Conservation (phyloP, 2,329 filamentous ascomycete genomes). For the Cadophora sp. region DNA sequence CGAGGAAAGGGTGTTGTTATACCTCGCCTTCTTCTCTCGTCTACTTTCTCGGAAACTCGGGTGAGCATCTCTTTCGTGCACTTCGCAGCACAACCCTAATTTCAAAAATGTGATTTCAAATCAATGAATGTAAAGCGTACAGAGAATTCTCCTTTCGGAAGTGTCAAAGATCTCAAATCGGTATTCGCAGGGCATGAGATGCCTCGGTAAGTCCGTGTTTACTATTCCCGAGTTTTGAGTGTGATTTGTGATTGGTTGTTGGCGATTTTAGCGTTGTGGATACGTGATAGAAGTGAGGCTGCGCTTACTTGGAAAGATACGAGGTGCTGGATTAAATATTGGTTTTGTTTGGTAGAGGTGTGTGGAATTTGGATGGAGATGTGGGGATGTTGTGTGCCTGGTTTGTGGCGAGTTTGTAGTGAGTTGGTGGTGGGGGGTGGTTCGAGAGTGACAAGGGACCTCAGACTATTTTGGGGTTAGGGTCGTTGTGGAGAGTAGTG, state of each 20-base stretch:
- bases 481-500: neutral
- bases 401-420: neutral
- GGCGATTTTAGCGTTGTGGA: neutral
- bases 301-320: neutral
- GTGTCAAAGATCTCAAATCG: too few species aligned
- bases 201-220: too few species aligned
- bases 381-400: too few species aligned
- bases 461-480: slow-evolving; percentile 2
- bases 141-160: too few species aligned
- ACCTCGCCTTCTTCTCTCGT: too few species aligned
- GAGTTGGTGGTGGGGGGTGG: too few species aligned
- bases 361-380: too few species aligned
- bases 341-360: neutral
- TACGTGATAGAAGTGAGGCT: neutral
- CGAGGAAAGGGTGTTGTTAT: too few species aligned
- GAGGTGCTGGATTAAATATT: neutral
- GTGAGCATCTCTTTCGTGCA: neutral
- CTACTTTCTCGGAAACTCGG: too few species aligned
- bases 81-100: neutral
- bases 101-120: neutral
- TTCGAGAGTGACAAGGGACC: neutral
- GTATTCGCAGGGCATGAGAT: too few species aligned
- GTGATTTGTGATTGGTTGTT: neutral
- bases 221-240: too few species aligned
- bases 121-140: neutral